phyloP scores from a whole-genome alignment of 2,329 filamentous ascomycete genomes.

The Pseudogymnoascus sp. region DNA sequence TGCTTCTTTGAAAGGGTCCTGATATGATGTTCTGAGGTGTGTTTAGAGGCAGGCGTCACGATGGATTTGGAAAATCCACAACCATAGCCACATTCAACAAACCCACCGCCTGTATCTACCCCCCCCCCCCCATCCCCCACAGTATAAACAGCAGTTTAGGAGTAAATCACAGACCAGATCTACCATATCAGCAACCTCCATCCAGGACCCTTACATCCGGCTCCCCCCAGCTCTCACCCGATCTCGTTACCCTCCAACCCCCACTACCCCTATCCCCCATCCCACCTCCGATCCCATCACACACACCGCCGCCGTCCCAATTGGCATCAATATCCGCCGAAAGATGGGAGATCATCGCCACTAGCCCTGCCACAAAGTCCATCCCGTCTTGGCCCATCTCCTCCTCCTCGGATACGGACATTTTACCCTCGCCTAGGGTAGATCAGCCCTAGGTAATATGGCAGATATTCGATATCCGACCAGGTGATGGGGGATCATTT shows the following conservation, averaged over 20 bases:
- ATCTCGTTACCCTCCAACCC: too few species aligned
- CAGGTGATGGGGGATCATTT: not conserved
- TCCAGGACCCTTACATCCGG: too few species aligned
- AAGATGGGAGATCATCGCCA: not conserved
- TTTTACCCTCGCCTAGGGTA: not conserved
- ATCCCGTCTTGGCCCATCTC: not conserved
- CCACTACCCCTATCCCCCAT: not conserved
- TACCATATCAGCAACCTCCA: too few species aligned
- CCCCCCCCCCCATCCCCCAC: not conserved
- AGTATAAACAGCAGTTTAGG: not conserved
- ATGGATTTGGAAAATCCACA: not conserved
- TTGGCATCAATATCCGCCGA: not conserved
- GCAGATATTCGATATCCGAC: not conserved
- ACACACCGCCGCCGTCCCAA: not conserved
- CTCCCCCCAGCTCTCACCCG: too few species aligned
- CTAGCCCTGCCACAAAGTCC: not conserved
- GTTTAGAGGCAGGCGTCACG: not conserved
- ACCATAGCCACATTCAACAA: not conserved
- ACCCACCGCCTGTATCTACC: not conserved
- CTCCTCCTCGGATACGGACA: not conserved
- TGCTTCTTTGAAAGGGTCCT: not conserved
- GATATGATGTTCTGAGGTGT: too few species aligned
- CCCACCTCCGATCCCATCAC: not conserved
- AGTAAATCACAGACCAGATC: not conserved
- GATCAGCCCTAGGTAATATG: not conserved